Conservation (phyloP, 208 protist genomes). For the Cochliopodium minus region DNA sequence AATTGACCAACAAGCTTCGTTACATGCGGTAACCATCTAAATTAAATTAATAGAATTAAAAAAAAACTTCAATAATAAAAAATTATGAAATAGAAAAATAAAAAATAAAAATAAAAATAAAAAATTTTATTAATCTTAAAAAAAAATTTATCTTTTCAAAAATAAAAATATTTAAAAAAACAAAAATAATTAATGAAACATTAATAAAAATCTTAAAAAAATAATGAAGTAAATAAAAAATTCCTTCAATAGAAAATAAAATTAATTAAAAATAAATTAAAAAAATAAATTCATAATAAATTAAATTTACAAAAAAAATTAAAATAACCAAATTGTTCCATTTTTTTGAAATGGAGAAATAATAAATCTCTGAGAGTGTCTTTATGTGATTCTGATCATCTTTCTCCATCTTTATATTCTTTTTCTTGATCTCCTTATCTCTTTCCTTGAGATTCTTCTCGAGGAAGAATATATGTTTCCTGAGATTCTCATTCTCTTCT, state of each 20-base stretch:
- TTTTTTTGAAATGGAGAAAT: too few relatives aligned
- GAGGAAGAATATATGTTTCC: too few relatives aligned
- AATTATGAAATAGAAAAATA: slow-evolving; percentile 11
- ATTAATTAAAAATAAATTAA: slow-evolving; percentile 14
- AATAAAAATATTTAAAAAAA: slow-evolving; percentile 13
- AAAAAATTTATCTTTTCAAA: slow-evolving; percentile 11
- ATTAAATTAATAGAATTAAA: slow-evolving; percentile 9
- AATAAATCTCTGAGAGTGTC: too few relatives aligned
- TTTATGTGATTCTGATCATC: too few relatives aligned
- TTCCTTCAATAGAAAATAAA: slow-evolving; percentile 11
- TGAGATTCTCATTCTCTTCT: too few relatives aligned
- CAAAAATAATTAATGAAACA: slow-evolving; percentile 12
- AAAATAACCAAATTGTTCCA: slow-evolving; percentile 9
- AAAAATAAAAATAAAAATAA: slow-evolving; percentile 16
- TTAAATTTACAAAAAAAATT: slow-evolving; percentile 11
- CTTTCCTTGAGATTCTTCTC: too few relatives aligned
- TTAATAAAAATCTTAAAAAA: slow-evolving; percentile 13
- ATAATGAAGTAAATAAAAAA: slow-evolving; percentile 14
- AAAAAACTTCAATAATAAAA: slow-evolving; percentile 14
- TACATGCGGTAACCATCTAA: too few relatives aligned
- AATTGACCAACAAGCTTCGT: too few relatives aligned
- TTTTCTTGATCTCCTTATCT: too few relatives aligned
- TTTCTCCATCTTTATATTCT: too few relatives aligned
- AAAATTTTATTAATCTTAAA: slow-evolving; percentile 12
- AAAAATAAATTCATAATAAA: slow-evolving; percentile 14